Percentiles rank a stretch among this genome's conserved stretches.
Evolutionary conservation across 2,329 filamentous ascomycete genomes (phyloP).

Genomic region (Apiospora saccharicola): DNA sequence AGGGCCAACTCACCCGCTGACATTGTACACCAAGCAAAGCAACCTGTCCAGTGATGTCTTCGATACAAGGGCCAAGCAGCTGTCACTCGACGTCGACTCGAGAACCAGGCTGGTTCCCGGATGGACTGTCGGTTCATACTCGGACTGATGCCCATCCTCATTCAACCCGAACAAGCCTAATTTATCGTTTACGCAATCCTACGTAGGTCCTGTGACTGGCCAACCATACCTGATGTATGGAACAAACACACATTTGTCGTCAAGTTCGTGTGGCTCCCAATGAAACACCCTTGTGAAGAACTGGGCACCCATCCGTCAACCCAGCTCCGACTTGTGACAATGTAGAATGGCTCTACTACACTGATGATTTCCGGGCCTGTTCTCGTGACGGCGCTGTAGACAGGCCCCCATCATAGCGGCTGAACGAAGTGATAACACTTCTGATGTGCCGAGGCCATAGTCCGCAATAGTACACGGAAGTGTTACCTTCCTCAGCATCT

Average conservation of each 20-base stretch:
- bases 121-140: neutral
- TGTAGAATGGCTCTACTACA: neutral
- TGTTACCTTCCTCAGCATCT: neutral
- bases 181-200: neutral
- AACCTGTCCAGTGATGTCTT: too few species aligned
- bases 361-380: neutral
- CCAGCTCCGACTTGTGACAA: neutral
- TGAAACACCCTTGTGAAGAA: neutral
- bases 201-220: neutral
- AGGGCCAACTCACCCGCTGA: too few species aligned
- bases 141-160: neutral
- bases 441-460: slow-evolving; percentile 1
- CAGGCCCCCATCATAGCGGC: slow-evolving; percentile 7
- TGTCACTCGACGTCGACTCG: neutral
- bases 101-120: neutral
- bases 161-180: neutral
- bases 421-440: neutral
- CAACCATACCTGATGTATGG: neutral
- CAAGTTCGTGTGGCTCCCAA: neutral
- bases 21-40: too few species aligned
- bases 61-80: neutral
- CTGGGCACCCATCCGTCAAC: neutral
- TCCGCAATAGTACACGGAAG: neutral
- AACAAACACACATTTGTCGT: neutral
- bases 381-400: neutral